These are phyloP conservation scores for Colletotrichum abscissum DNA, from an alignment of 2,329 filamentous ascomycete genomes.

Conservation along the genomic window DNA sequence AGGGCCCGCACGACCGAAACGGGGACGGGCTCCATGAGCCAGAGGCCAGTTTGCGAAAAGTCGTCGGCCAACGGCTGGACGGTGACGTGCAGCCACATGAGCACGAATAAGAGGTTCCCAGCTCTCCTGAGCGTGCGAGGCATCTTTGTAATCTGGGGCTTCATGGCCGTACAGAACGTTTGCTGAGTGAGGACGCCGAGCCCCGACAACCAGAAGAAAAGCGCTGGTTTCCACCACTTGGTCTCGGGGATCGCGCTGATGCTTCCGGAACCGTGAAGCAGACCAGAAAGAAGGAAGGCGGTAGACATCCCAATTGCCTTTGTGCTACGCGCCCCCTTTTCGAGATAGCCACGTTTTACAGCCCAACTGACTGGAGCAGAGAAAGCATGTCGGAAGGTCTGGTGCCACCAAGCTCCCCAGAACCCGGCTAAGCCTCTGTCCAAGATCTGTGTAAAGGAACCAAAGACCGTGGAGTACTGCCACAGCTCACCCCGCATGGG, in stretches of 20 bases:
- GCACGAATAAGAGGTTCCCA: constrained; percentile 71
- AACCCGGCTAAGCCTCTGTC: constrained; percentile 81
- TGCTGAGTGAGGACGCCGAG: constrained; percentile 73
- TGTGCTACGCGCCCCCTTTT: constrained; percentile 43
- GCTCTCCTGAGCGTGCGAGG: constrained; percentile 60
- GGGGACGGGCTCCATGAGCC: constrained; percentile 86
- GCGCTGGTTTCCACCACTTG: constrained; percentile 62
- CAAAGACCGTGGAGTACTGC: constrained; percentile 66
- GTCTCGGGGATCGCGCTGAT: constrained; percentile 69
- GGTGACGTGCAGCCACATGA: constrained; percentile 77
- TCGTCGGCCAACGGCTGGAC: constrained; percentile 78
- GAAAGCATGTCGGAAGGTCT: constrained; percentile 84
- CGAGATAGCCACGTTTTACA: constrained; percentile 51
- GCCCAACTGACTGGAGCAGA: constrained; percentile 67
- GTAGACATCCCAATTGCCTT: constrained; percentile 51
- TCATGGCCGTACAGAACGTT: constrained; percentile 47
- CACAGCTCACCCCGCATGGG: constrained; percentile 62
- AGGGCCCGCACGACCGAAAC: constrained; percentile 76
- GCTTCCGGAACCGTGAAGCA: constrained; percentile 79
- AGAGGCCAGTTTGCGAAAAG: constrained; percentile 78
- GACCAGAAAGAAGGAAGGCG: constrained; percentile 74
- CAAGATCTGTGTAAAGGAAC: constrained; percentile 64
- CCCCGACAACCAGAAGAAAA: constrained; percentile 80
- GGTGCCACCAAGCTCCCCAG: constrained; percentile 93
- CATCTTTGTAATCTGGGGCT: constrained; percentile 45